A percentile compares a stretch with the other conserved stretches of the same genome.
Conservation (phyloP, 192 early-diverging fungal genomes). For the Linnemannia zychae region DNA sequence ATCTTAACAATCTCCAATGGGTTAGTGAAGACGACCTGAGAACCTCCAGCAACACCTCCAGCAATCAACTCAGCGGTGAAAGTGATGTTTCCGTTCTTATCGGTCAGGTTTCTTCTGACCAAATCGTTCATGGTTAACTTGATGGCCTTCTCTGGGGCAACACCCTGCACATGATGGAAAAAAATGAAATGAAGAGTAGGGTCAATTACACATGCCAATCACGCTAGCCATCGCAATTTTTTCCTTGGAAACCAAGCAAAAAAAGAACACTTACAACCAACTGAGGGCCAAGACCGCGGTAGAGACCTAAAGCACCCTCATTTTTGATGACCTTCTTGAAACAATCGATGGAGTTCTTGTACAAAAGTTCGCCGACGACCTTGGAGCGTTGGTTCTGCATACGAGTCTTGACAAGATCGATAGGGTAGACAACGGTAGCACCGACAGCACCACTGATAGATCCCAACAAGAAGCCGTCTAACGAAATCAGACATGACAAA, state of each 20-base stretch:
- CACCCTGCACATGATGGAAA: conserved; percentile 64
- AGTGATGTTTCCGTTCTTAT: conserved; percentile 80
- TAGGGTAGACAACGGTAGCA: conserved; percentile 95
- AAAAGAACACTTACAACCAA: conserved; percentile 72
- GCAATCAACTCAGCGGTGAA: conserved; percentile 87
- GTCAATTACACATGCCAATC: neutral
- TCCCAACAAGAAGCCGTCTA: conserved; percentile 78
- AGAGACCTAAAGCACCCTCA: conserved; percentile 91
- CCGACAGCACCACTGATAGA: conserved; percentile 94
- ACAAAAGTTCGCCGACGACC: conserved; percentile 91
- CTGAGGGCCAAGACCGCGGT: conserved; percentile 94
- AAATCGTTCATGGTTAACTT: conserved; percentile 98
- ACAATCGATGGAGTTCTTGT: conserved; percentile 97
- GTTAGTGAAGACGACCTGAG: conserved; percentile 95
- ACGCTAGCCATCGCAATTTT: neutral
- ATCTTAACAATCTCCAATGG: conserved; percentile 99
- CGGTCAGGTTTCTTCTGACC: conserved; percentile 76
- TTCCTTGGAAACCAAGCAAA: neutral
- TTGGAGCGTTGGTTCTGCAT: conserved; percentile 98
- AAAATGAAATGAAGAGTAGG: neutral
- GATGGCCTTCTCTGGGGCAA: conserved; percentile 99
- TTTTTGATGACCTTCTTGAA: conserved; percentile 95
- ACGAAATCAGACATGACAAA: neutral
- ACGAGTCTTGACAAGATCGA: conserved; percentile 98
- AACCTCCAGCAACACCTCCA: conserved; percentile 89